A percentile compares a stretch with the other conserved stretches of the same genome.
Conservation (phyloP, 192 early-diverging fungal species). For the Backusella parvicylindrica region DNA sequence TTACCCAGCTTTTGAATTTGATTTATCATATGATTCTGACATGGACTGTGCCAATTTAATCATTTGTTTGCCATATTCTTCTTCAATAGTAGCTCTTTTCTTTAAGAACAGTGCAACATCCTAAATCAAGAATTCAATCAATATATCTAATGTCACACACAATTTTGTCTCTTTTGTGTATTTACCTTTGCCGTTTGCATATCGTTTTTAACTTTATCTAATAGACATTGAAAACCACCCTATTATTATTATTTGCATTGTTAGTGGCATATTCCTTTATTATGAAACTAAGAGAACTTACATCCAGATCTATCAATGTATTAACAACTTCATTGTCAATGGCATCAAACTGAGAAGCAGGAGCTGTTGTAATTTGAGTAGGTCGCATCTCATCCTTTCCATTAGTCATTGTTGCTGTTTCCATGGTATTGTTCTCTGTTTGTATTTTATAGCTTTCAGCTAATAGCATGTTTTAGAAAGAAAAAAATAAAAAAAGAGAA, state of each 20-base stretch:
- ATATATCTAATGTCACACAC: slow-evolving; percentile 5
- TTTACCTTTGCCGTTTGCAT: slow-evolving; percentile 64
- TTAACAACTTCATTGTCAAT: slow-evolving; percentile 1
- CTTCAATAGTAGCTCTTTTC: slow-evolving; percentile 87
- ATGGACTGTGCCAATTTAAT: slow-evolving; percentile 68
- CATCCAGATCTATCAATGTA: slow-evolving; percentile 1
- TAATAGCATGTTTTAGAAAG: neutral
- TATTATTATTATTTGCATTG: neutral
- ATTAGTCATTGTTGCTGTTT: neutral
- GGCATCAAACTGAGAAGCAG: neutral
- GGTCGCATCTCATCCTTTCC: slow-evolving; percentile 2
- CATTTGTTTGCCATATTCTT: slow-evolving; percentile 83
- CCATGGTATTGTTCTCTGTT: neutral
- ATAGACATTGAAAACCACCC: slow-evolving; percentile 27
- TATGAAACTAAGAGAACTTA: neutral
- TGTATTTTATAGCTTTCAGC: slow-evolving; percentile 5
- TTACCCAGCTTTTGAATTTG: slow-evolving; percentile 51
- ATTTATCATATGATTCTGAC: slow-evolving; percentile 53
- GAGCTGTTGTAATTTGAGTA: neutral
- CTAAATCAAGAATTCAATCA: slow-evolving; percentile 28
- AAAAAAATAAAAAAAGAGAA: neutral
- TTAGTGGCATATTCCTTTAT: neutral
- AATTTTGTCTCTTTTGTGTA: neutral
- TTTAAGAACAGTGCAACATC: slow-evolving; percentile 79
- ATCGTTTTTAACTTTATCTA: slow-evolving; percentile 69